Base-by-base conservation (phyloP, 495 filamentous ascomycete species). In the Hypoxylon trugodes region DNA sequence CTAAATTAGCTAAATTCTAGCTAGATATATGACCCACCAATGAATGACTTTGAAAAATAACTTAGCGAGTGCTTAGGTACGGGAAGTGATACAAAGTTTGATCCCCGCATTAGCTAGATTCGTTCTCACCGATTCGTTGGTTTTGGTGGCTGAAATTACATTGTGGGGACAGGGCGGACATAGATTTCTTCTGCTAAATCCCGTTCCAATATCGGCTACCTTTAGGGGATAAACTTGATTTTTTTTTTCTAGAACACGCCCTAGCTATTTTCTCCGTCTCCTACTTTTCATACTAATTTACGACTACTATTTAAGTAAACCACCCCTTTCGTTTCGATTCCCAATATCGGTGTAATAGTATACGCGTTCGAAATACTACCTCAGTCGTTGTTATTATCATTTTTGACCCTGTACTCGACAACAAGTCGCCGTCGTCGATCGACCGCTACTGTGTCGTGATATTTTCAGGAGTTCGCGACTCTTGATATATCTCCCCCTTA, bases 131-230 rank as follows among this genome's bases (percentile, higher is more conserved):
- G 45, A 52, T 64, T 62, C 35, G 51, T 28, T 43, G 28, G 6
- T 38, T 21, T 8, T 33, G 9, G 9, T 51, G 26, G 32, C 50
- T 43, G 32, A 65, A 65, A 65, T 65, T 65, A 25, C 47, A 33
- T 58, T n/a, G 61, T 65, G 61, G 61, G 18, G 61, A 65, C 53
- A 54, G 18, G 61, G 59, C 53, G 16, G 15, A 40, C 25, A n/a
- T 59, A 37, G 28, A 46, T 50, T 57, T 49, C 43, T 52, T 32
- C 10, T 16, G 47, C 21, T 43, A 21, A 36, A 53, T 49, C 33
- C n/a, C n/a, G n/a, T 43, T 37, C 13, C 30, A 37, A 32, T 49
- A n/a, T 42, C 38, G 35, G 48, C 35, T 35, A 18, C 26, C 32
- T 18, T 38, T 7, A 37, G 32, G 26, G 22, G 30, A 40, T 48